Base-by-base conservation (phyloP, 305 asterid species). In the Rubia balearica region DNA sequence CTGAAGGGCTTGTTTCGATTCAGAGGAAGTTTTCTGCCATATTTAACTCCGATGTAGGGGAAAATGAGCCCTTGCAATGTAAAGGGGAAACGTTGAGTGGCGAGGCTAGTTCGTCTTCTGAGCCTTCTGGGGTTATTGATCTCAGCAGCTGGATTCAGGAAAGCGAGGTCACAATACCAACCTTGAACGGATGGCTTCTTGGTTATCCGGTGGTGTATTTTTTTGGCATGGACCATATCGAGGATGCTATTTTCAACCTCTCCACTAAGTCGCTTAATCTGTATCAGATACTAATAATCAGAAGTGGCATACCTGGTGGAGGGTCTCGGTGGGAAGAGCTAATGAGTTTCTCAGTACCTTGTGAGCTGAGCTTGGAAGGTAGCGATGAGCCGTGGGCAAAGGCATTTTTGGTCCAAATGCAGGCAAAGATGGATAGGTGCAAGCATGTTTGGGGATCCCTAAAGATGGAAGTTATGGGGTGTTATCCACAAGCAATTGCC, bases 121-220 rank as follows among this genome's bases (percentile, higher is more conserved):
- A 62, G 61, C 80, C 85, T 71, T 77, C 82, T 27, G 85, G 67
- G 76, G 71, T 86, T 66, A 75, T 89, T 81, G 96, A 91, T 79
- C 90, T 89, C 68, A 82, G 89, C 81, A 82, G 76, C 76, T 82
- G 89, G 78, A 88, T 86, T 64, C 80, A 79, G 78, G 88, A 84
- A 78, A 81, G 85, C 79, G 81, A 82, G 77, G 92, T 91, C 83
- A 84, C 96, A 0, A 67, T 89, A 62, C 98, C 98, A 75, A 83
- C 94, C 59, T 85, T 91, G 3, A 91, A 91, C 63, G 96, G 98
- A 77, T 92, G 98, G 98, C 85, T 92, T 78, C 97, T 92, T 75
- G 96, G 97, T 63, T 92, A 92, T 81, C 98, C 98, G 1, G 91
- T 90, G 63, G 83, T 90, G n/a, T 90, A 92, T 77, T 80, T 88